Evolutionary conservation across 2,329 filamentous ascomycete genomes (phyloP).

Genomic region (Xylariales sp.): DNA sequence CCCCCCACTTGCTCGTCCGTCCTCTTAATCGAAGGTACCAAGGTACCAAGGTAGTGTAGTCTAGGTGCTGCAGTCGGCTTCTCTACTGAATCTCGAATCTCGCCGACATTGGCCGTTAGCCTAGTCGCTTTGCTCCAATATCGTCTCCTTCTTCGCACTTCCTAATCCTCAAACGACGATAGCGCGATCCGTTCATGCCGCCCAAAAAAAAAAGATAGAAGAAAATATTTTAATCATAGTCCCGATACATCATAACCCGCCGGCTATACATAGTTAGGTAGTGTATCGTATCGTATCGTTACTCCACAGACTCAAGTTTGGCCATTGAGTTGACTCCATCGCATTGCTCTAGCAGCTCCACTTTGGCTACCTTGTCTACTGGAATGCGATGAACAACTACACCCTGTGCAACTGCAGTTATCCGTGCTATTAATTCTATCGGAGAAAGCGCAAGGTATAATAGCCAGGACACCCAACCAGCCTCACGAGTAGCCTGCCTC

Average conservation of each 20-base stretch:
- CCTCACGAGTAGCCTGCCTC: constrained; percentile 9
- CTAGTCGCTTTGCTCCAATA: constrained; percentile 23
- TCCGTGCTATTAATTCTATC: constrained; percentile 3
- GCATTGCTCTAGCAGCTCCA: constrained; percentile 26
- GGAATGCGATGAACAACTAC: constrained; percentile 28
- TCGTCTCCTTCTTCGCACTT: constrained; percentile 14
- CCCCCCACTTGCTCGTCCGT: constrained; percentile 26
- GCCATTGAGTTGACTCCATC: constrained; percentile 1
- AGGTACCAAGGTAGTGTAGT: too few relatives aligned
- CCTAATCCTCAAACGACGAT: constrained; percentile 9
- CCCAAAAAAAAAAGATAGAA: neutral
- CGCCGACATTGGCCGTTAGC: constrained; percentile 33
- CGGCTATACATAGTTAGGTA: neutral
- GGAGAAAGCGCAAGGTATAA: constrained; percentile 5
- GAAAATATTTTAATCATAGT: neutral
- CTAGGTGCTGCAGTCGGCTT: constrained; percentile 12
- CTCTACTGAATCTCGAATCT: constrained; percentile 23
- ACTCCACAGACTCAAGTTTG: neutral
- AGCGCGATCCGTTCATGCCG: constrained; percentile 12
- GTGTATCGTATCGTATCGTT: neutral
- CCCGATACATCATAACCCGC: neutral
- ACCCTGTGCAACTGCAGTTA: constrained; percentile 24
- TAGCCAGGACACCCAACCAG: neutral
- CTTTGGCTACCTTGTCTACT: constrained; percentile 1
- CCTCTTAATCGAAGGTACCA: neutral